These are phyloP conservation scores for Amphirosellinia nigrospora DNA, from an alignment of 495 filamentous ascomycete genomes.

Conservation along the genomic window DNA sequence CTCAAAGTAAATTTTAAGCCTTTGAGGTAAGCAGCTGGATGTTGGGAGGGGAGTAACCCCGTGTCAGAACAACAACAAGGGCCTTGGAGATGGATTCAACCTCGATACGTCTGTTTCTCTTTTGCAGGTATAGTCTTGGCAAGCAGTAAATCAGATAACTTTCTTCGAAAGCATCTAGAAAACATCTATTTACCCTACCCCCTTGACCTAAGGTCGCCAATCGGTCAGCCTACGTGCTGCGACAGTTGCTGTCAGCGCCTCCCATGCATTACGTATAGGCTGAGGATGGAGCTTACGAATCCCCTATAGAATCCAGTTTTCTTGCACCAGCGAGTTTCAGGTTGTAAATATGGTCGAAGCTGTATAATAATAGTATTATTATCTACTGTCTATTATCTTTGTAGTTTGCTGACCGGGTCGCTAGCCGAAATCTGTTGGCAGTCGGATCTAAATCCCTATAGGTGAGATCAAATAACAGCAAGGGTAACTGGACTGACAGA, in stretches of 20 bases:
- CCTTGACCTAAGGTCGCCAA: background rate
- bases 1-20: background rate
- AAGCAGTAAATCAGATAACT: background rate
- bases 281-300: constrained; percentile 17
- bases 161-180: background rate
- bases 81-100: background rate
- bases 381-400: background rate
- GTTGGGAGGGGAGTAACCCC: background rate
- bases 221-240: background rate
- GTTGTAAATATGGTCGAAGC: constrained; percentile 2
- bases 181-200: no score
- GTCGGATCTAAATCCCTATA: constrained; percentile 19
- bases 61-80: background rate
- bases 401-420: constrained; percentile 12
- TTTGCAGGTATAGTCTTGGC: background rate
- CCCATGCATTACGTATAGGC: background rate
- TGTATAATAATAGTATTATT: background rate
- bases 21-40: background rate
- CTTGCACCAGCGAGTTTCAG: constrained; percentile 15
- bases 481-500: background rate
- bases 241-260: background rate
- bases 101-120: background rate
- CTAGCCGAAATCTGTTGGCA: constrained; percentile 13
- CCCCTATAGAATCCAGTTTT: background rate
- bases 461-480: constrained; percentile 6